Percentiles rank a stretch among this genome's conserved stretches.
These are phyloP conservation scores for Dictyostelium brefeldianum DNA, from an alignment of 78 protist genomes.

Conservation along the genomic window DNA sequence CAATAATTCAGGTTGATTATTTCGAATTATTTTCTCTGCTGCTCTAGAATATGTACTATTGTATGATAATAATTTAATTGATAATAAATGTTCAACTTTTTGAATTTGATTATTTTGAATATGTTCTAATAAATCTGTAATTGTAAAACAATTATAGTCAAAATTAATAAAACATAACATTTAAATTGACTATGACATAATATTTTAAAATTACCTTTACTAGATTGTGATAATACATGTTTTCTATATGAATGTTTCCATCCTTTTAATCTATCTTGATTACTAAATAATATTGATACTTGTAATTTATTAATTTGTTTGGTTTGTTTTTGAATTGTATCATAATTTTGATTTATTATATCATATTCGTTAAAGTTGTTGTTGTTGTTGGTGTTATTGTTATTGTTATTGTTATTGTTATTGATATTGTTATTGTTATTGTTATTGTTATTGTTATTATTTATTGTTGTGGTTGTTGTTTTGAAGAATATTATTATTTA, in stretches of 20 bases:
- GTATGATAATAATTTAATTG: neutral
- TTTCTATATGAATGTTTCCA: conserved; percentile 36
- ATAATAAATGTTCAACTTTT: neutral
- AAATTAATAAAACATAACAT: no score
- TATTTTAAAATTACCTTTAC: neutral
- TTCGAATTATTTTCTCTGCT: neutral
- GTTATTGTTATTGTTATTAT: neutral
- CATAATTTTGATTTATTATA: neutral
- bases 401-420: neutral
- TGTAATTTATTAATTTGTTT: neutral
- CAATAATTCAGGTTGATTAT: neutral
- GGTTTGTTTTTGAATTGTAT: neutral
- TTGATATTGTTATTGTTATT: neutral
- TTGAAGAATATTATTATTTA: no score
- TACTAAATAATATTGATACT: neutral
- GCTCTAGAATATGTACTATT: conserved; percentile 5
- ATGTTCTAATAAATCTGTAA: neutral
- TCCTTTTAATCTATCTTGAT: conserved; percentile 10
- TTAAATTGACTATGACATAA: no score
- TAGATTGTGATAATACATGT: conserved; percentile 7
- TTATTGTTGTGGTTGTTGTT: neutral
- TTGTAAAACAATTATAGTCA: no score
- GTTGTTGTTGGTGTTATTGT: neutral
- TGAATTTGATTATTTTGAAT: neutral
- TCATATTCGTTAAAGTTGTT: neutral